Conservation (phyloP, 2,329 filamentous ascomycete species). For the Ceratocystis ficicola region DNA sequence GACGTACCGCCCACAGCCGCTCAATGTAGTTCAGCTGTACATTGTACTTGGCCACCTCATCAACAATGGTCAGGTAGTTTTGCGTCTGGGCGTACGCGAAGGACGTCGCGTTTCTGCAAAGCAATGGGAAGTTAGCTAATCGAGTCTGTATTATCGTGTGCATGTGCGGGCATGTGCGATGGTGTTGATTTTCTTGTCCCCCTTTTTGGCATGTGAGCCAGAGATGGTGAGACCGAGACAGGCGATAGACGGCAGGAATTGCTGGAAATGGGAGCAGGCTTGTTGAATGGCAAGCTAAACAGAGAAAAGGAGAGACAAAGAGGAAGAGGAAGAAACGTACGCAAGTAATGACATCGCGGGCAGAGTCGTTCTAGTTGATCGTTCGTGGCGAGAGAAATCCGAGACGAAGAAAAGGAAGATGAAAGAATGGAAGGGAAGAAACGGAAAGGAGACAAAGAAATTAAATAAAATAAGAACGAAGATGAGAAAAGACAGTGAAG, state of each 20-base stretch:
- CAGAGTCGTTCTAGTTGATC: background rate
- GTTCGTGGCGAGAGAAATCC: background rate
- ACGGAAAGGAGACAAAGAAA: background rate
- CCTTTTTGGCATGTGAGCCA: too few relatives aligned
- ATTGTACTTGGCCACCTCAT: constrained; percentile 60
- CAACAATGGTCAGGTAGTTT: constrained; percentile 46
- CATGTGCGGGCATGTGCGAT: too few relatives aligned
- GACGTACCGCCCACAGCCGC: constrained; percentile 70
- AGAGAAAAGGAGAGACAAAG: background rate
- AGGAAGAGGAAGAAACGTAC: constrained; percentile 15
- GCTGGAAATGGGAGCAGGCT: too few relatives aligned
- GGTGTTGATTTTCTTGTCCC: too few relatives aligned
- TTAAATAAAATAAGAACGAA: background rate
- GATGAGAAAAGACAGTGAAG: constrained; percentile 6
- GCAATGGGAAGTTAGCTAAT: constrained; percentile 10
- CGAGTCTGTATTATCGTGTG: background rate
- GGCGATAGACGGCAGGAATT: too few relatives aligned
- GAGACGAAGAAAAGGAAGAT: constrained; percentile 9
- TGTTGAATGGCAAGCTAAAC: background rate
- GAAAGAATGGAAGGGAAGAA: background rate
- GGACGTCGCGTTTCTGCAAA: constrained; percentile 40
- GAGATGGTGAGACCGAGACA: too few relatives aligned
- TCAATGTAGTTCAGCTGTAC: constrained; percentile 76
- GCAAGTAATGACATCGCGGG: constrained; percentile 21
- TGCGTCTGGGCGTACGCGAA: constrained; percentile 37